Evolutionary conservation across 768 basidiomycete genomes (phyloP).

Genomic region (Tulasnella sp.): DNA sequence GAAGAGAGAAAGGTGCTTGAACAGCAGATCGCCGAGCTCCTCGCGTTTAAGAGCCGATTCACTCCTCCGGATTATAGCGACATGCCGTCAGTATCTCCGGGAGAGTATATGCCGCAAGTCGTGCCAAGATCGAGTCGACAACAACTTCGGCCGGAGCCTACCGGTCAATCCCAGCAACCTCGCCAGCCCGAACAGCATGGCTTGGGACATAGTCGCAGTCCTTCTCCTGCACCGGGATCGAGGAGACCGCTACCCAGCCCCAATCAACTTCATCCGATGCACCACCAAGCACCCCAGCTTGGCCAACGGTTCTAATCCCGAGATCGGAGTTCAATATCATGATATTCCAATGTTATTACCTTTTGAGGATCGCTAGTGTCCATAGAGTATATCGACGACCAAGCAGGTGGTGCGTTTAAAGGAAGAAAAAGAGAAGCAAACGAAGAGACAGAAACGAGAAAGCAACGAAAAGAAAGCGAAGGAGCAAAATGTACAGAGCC

Average conservation of each 20-base stretch:
- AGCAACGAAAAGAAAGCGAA: not conserved
- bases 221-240: not conserved
- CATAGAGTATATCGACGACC: not conserved
- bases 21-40: conserved; percentile 10
- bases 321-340: not conserved
- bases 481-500: not conserved
- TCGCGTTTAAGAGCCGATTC: conserved; percentile 9
- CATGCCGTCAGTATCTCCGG: not conserved
- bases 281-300: not conserved
- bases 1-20: conserved; percentile 10
- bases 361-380: not conserved
- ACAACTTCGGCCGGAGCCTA: not conserved
- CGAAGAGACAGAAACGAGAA: not conserved
- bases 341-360: not conserved
- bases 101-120: not conserved
- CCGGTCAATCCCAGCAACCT: not conserved
- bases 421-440: not conserved
- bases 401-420: not conserved
- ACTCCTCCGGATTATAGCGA: not conserved
- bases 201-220: not conserved
- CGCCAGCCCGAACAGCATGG: not conserved
- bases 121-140: not conserved
- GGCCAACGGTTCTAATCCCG: not conserved
- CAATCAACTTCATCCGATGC: not conserved
- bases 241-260: not conserved